Evolutionary conservation across 805 yeast genomes (phyloP).

Genomic region (Jamesozyma piceae): DNA sequence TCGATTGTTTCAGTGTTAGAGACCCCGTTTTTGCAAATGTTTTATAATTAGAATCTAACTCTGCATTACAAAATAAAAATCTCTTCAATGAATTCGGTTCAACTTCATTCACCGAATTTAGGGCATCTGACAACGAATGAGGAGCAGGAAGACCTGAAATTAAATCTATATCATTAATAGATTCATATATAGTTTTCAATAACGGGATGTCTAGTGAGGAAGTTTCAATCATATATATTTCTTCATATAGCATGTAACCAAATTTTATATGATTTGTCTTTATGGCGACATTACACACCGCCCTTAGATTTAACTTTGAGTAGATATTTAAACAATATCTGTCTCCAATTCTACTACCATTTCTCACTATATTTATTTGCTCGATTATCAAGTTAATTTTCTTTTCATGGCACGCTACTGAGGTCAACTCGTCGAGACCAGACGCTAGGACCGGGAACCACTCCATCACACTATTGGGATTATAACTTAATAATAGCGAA

Average conservation of each 20-base stretch:
- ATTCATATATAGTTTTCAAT: constrained; percentile 36
- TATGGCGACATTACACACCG: constrained; percentile 9
- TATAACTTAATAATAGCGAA: constrained; percentile 7
- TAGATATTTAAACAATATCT: constrained; percentile 15
- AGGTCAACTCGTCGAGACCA: background rate
- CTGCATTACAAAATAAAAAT: constrained; percentile 48
- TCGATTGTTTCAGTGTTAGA: constrained; percentile 28
- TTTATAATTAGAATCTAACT: constrained; percentile 38
- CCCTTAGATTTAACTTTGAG: constrained; percentile 11
- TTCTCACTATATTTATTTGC: constrained; percentile 23
- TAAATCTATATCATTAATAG: constrained; percentile 55
- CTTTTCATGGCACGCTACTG: constrained; percentile 7
- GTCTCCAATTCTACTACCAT: constrained; percentile 14
- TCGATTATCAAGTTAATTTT: constrained; percentile 12
- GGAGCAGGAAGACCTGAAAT: constrained; percentile 54
- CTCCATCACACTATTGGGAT: constrained; percentile 6
- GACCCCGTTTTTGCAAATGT: constrained; percentile 1
- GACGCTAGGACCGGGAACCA: constrained; percentile 7
- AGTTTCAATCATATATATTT: constrained; percentile 10
- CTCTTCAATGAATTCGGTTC: constrained; percentile 32
- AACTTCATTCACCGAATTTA: constrained; percentile 32
- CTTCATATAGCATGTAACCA: constrained; percentile 33
- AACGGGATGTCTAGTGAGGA: constrained; percentile 6
- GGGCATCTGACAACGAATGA: constrained; percentile 44
- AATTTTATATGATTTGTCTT: constrained; percentile 19